Evolutionary conservation across 129 eudicot species (phyloP).

Genomic region (Helianthus tuberosus): DNA sequence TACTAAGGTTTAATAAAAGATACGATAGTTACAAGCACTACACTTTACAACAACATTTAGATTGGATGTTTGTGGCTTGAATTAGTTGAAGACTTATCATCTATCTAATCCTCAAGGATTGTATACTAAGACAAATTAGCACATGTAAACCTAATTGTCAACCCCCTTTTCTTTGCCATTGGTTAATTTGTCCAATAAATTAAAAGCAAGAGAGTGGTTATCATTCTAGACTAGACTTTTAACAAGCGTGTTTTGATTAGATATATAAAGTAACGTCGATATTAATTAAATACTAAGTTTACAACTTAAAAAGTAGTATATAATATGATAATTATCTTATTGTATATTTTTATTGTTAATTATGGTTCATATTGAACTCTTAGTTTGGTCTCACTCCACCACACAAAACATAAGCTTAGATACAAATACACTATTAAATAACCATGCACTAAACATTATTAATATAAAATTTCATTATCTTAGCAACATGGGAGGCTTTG

Average conservation of each 20-base stretch:
- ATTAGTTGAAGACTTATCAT: conserved; percentile 20
- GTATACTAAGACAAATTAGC: conserved; percentile 23
- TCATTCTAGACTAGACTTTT: conserved; percentile 14
- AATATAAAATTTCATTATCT: not conserved
- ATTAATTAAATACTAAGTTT: not conserved
- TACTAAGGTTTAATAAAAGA: conserved; percentile 1
- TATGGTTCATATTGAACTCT: not conserved
- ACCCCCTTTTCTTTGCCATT: conserved; percentile 8
- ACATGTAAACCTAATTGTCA: conserved; percentile 16
- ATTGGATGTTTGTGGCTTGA: conserved; percentile 29
- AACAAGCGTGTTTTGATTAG: not conserved
- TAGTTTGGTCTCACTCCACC: conserved; percentile 14
- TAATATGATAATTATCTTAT: not conserved
- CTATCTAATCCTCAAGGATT: conserved; percentile 24
- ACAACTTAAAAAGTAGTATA: not conserved
- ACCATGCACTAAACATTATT: not conserved
- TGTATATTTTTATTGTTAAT: not conserved
- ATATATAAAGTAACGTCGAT: not conserved
- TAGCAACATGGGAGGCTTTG: too few relatives aligned
- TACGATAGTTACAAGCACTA: conserved; percentile 23
- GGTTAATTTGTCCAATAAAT: conserved; percentile 17
- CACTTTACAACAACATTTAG: conserved; percentile 22
- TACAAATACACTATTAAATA: not conserved
- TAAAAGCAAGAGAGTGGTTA: conserved; percentile 1
- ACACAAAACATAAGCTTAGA: not conserved